phyloP scores from a whole-genome alignment of 192 early-diverging fungal genomes.

The Gamsiella multidivaricata region DNA sequence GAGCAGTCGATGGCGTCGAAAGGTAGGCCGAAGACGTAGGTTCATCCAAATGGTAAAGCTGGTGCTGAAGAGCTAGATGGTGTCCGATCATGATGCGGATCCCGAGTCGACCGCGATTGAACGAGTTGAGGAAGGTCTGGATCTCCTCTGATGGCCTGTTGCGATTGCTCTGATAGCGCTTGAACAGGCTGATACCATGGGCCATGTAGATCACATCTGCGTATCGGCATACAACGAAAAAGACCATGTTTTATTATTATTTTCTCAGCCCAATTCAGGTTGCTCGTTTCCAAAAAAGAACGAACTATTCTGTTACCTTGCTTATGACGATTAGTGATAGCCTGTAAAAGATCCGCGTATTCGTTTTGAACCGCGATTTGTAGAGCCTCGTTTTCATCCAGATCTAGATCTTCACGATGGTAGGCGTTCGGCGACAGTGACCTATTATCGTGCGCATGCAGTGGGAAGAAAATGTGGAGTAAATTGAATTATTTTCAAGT shows the following conservation, averaged over 20 bases:
- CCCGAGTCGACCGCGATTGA: constrained; percentile 46
- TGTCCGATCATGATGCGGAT: constrained; percentile 53
- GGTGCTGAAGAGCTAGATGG: constrained; percentile 41
- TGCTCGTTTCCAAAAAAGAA: constrained; percentile 6
- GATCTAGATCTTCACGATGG: constrained; percentile 18
- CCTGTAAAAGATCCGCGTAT: constrained; percentile 42
- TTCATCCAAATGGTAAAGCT: constrained; percentile 11
- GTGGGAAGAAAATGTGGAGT: no score
- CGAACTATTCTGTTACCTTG: constrained; percentile 23
- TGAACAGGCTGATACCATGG: constrained; percentile 49
- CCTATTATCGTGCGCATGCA: constrained; percentile 10
- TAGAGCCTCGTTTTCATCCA: constrained; percentile 28
- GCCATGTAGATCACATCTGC: constrained; percentile 46
- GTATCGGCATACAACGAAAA: no score
- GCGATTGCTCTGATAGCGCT: constrained; percentile 31
- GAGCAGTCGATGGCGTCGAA: constrained; percentile 26
- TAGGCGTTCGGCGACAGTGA: constrained; percentile 32
- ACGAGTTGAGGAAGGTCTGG: constrained; percentile 38
- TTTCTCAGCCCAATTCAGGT: no score
- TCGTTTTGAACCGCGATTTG: constrained; percentile 22
- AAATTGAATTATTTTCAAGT: no score
- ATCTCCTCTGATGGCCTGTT: constrained; percentile 37
- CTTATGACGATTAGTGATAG: constrained; percentile 47
- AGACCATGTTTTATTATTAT: not conserved
- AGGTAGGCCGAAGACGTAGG: constrained; percentile 29